A percentile compares a stretch with the other conserved stretches of the same genome.
Evolutionary conservation across 257 asterid species (phyloP).

Genomic region (Leptodermis oblonga): DNA sequence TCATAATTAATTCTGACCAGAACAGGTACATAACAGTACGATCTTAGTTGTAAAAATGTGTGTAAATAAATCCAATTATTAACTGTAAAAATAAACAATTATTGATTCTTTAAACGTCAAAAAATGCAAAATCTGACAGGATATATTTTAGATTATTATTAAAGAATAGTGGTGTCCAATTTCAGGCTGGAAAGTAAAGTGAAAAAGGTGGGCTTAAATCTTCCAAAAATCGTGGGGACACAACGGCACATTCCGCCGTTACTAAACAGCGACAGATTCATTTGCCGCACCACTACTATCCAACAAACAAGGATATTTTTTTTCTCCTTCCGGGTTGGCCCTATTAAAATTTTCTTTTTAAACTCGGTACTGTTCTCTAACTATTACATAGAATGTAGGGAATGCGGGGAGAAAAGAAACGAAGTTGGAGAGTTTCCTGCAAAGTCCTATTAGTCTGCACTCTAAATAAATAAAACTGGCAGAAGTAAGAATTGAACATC

Average conservation of each 20-base stretch:
- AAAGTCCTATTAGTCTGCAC: no score
- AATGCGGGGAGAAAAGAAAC: no score
- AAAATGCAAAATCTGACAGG: background rate
- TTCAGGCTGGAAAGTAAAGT: background rate
- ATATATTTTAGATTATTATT: background rate
- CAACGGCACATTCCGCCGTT: background rate
- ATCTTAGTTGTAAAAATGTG: background rate
- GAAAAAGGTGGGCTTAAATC: background rate
- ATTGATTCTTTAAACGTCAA: background rate
- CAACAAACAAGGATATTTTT: background rate
- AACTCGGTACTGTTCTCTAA: no score
- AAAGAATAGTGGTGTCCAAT: background rate
- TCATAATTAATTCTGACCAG: background rate
- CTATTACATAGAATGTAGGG: no score
- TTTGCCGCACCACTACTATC: background rate
- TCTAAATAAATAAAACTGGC: no score
- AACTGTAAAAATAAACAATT: background rate
- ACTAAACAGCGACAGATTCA: constrained; percentile 5
- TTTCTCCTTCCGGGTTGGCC: no score
- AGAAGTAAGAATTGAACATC: no score
- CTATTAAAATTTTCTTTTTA: no score
- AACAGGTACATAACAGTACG: background rate
- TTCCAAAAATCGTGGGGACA: background rate
- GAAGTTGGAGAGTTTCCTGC: no score
- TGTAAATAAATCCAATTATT: background rate